phyloP scores from a whole-genome alignment of 768 basidiomycete genomes.

The Tricholoma terreum region DNA sequence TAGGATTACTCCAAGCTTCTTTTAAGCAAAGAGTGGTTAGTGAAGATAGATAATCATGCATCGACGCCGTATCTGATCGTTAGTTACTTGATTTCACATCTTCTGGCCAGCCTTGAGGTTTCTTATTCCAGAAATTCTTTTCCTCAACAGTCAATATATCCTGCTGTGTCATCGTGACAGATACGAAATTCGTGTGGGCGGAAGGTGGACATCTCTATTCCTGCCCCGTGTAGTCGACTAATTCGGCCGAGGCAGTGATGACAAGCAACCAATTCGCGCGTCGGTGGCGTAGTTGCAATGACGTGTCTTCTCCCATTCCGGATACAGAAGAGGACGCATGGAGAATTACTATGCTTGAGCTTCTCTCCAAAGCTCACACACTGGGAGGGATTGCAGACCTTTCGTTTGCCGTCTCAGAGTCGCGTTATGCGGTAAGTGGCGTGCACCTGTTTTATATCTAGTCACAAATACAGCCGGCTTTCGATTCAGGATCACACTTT shows the following conservation, averaged over 20 bases:
- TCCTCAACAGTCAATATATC: constrained; percentile 51
- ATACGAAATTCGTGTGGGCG: constrained; percentile 70
- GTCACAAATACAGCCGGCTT: constrained; percentile 8
- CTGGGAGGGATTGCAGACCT: constrained; percentile 56
- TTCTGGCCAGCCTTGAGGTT: background rate
- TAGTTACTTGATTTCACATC: constrained; percentile 28
- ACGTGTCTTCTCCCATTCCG: constrained; percentile 24
- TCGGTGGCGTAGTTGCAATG: constrained; percentile 67
- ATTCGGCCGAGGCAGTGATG: constrained; percentile 32
- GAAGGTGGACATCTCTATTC: constrained; percentile 51
- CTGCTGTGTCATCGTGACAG: constrained; percentile 65
- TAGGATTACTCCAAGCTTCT: constrained; percentile 59
- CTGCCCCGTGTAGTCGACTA: constrained; percentile 12
- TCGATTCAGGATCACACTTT: constrained; percentile 61
- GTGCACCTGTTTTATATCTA: constrained; percentile 4
- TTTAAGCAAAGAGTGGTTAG: constrained; percentile 70
- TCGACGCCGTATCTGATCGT: constrained; percentile 74
- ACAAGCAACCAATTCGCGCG: constrained; percentile 58
- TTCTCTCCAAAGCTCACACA: constrained; percentile 58
- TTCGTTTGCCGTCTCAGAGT: constrained; percentile 57
- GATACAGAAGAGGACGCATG: constrained; percentile 54
- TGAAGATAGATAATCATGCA: constrained; percentile 55
- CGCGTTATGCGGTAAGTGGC: constrained; percentile 54
- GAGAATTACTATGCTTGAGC: constrained; percentile 51
- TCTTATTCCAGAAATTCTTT: constrained; percentile 56